Evolutionary conservation across 768 basidiomycete genomes (phyloP).

Genomic region (Lepiota subincarnata): DNA sequence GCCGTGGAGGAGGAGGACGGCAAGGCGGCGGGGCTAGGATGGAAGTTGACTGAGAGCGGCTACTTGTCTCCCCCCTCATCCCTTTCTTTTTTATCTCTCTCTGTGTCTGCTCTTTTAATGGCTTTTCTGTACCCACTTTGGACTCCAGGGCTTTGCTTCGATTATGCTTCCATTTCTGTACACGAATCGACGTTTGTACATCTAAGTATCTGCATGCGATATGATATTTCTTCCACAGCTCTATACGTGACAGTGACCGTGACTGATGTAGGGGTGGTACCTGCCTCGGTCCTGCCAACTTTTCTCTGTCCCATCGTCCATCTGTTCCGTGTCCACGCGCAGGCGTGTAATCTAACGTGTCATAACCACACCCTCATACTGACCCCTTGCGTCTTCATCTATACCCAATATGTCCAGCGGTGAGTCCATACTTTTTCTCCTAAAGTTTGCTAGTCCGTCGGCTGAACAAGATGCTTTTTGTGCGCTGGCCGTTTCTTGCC

Average conservation of each 20-base stretch:
- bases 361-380: no score
- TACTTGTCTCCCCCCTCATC: background rate
- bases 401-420: conserved; percentile 8
- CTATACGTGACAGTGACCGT: conserved; percentile 4
- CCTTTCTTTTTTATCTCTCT: conserved; percentile 11
- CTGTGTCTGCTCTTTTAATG: conserved; percentile 12
- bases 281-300: no score
- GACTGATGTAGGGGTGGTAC: background rate
- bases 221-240: background rate
- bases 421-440: background rate
- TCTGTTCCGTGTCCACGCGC: no score
- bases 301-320: no score
- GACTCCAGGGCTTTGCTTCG: conserved; percentile 2
- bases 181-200: conserved; percentile 1
- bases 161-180: conserved; percentile 3
- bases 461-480: background rate
- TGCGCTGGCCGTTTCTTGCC: background rate
- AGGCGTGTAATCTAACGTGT: no score
- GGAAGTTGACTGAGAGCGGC: conserved; percentile 44
- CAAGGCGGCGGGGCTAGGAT: conserved; percentile 39
- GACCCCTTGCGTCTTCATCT: no score
- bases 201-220: background rate
- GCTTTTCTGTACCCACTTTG: conserved; percentile 10
- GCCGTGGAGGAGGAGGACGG: conserved; percentile 33
- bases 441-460: background rate